Evolutionary conservation across 441 rosid species (phyloP), one percentile per base, ranked within the genome.

Genomic region (Gossypium gossypioides): DNA sequence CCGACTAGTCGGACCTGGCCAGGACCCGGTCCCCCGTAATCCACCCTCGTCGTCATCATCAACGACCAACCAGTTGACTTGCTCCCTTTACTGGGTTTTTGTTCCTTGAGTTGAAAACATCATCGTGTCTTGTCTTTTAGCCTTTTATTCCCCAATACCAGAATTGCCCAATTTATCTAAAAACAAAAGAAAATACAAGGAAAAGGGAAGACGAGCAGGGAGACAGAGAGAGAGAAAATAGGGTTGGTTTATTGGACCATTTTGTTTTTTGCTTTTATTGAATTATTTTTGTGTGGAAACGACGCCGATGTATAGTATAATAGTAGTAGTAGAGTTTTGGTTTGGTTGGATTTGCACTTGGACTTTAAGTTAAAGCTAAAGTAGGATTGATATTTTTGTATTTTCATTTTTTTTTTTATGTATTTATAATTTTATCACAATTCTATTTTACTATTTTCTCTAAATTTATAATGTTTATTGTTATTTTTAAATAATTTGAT

Each of bases 1-100:
- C 96, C 92, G 5, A 89, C 85, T 24, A 83, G 48, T 32, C 87
- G 85, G 71, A 82, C 55, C 18, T 71, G 72, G 51, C n/a, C 15
- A 8, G 48, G 48, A 7, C 37, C 37, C 6, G 48, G 50, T 71
- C 58, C 55, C 44, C 72, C 34, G 65, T 68, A 3, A 71, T 86
- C 93, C 91, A 85, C 85, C 81, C 40, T 56, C 72, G 18, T 88
- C 81, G 61, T 50, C 72, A 21, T 52, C 50, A 61, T 13, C 71
- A 46, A 69, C 24, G n/a, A 74, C 68, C 9, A 63, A 59, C 10
- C 5, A 57, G 65, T 60, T 60, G 62, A 57, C 62, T 25, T 15
- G 32, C 68, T 44, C 37, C 19, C 48, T n/a, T n/a, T 4, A 57
- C 65, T 34, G 65, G 58, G 46, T 12, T 44, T 48, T 50, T 40